These are phyloP conservation scores for Paxillus involutus DNA, from an alignment of 768 basidiomycete genomes.

Conservation along the genomic window DNA sequence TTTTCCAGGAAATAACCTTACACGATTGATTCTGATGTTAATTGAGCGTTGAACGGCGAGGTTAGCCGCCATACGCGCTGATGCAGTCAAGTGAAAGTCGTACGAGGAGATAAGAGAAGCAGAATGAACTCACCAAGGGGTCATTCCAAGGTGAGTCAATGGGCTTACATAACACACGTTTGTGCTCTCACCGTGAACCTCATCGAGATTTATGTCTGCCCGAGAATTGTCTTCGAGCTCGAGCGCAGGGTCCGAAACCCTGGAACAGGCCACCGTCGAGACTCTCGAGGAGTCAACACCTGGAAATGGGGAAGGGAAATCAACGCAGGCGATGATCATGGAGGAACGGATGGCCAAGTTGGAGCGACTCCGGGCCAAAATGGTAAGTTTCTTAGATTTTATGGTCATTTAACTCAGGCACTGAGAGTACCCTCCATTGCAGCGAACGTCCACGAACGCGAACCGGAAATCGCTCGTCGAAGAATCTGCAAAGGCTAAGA, in stretches of 20 bases:
- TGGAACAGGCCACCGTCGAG: neutral
- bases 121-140: too few relatives aligned
- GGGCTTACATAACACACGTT: too few relatives aligned
- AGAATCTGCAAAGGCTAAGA: slow-evolving; percentile 76
- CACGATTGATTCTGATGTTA: too few relatives aligned
- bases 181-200: neutral
- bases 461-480: slow-evolving; percentile 87
- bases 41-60: too few relatives aligned
- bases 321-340: slow-evolving; percentile 42
- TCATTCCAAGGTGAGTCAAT: too few relatives aligned
- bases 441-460: slow-evolving; percentile 77
- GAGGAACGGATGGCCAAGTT: slow-evolving; percentile 78
- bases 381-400: slow-evolving; percentile 47
- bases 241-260: neutral
- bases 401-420: neutral
- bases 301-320: slow-evolving; percentile 16
- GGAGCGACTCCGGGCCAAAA: slow-evolving; percentile 71
- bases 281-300: slow-evolving; percentile 25
- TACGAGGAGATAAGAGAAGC: too few relatives aligned
- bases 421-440: neutral
- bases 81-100: too few relatives aligned
- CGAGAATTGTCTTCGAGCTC: slow-evolving; percentile 4
- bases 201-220: slow-evolving; percentile 12
- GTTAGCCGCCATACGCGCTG: too few relatives aligned
- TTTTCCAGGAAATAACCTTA: too few relatives aligned